Conservation (phyloP, 139 green algal species). For the Penium margaritaceum region DNA sequence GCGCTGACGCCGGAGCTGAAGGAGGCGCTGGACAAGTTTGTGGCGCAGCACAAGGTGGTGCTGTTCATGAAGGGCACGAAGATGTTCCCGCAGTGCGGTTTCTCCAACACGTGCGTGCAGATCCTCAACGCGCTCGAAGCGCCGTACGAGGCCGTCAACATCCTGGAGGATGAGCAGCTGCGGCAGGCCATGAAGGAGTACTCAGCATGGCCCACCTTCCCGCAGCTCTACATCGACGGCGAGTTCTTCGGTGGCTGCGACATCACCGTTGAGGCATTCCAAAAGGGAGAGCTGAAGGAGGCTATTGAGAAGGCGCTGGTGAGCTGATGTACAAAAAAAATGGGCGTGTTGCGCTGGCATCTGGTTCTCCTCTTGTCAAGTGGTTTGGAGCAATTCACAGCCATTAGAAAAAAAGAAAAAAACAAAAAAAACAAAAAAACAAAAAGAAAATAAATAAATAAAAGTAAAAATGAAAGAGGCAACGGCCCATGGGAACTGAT, state of each 20-base stretch:
- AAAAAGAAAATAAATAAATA: too few species aligned
- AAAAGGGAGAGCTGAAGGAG: too few species aligned
- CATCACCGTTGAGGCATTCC: slow-evolving; percentile 95
- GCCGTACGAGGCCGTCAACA: slow-evolving; percentile 81
- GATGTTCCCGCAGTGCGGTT: slow-evolving; percentile 87
- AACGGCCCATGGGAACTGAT: too few species aligned
- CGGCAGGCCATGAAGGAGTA: slow-evolving; percentile 53
- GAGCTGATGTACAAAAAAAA: too few species aligned
- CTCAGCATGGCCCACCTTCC: slow-evolving; percentile 78
- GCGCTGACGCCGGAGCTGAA: slow-evolving; percentile 43
- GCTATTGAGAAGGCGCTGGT: too few species aligned
- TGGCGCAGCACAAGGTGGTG: slow-evolving; percentile 47
- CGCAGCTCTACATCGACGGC: slow-evolving; percentile 86
- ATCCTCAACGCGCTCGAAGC: slow-evolving; percentile 71
- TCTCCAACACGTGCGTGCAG: slow-evolving; percentile 86
- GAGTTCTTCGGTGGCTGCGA: slow-evolving; percentile 95
- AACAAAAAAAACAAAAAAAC: too few species aligned
- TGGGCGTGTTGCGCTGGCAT: too few species aligned
- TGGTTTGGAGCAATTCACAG: too few species aligned
- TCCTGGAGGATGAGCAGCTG: slow-evolving; percentile 82
- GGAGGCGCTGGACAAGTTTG: slow-evolving; percentile 37
- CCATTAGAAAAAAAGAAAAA: too few species aligned
- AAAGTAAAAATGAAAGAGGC: too few species aligned
- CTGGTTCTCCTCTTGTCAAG: too few species aligned
- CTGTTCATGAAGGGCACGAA: slow-evolving; percentile 89